Evolutionary conservation across 1,284 basidiomycete genomes (phyloP), one percentile per base, ranked within the genome.

Genomic region (Microbotryomycetes sp.): DNA sequence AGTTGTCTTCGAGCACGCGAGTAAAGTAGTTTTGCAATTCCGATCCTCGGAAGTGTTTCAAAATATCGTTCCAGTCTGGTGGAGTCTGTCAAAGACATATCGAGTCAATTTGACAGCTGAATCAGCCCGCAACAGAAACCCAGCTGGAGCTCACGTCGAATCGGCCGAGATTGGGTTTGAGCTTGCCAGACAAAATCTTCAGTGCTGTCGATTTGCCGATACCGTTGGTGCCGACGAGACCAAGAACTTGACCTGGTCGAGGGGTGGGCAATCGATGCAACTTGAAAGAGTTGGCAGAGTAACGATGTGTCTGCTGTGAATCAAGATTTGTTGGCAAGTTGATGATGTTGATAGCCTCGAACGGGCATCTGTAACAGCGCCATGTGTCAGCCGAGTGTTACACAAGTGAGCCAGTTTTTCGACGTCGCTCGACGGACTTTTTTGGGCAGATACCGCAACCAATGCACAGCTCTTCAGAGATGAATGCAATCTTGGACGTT

Each of bases 21-120:
- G 92, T 97, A 77, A 97, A 97, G 80, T 97, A 97, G 76, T 97
- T 97, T 76, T 97, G 93, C 31, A 97, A 82, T 77, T 97, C 92
- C 3, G 92, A 96, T 47, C 93, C 93, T 70, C 93, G 86, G 83
- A 96, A 97, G 76, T 97, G 88, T 77, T 93, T 93, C 58, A 97
- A 79, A 70, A 97, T 96, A 74, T 97, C 93, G 76, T 91, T 86
- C 92, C 92, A 97, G 74, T 97, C 93, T 42, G 92, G 92, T 26
- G 92, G 92, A 74, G 94, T 88, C 87, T 90, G 68, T 49, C 46
- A 59, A 14, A 46, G 49, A 30, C 22, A 55, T 56, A 60, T 59
- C n/a, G 56, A 48, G 56, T 46, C 56, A 46, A 42, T 54, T 31
- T 23, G 26, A 58, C 29, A 54, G 46, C 31, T 55, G 25, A 9